Conservation (phyloP, 192 early-diverging fungal species). For the Backusella sp. region DNA sequence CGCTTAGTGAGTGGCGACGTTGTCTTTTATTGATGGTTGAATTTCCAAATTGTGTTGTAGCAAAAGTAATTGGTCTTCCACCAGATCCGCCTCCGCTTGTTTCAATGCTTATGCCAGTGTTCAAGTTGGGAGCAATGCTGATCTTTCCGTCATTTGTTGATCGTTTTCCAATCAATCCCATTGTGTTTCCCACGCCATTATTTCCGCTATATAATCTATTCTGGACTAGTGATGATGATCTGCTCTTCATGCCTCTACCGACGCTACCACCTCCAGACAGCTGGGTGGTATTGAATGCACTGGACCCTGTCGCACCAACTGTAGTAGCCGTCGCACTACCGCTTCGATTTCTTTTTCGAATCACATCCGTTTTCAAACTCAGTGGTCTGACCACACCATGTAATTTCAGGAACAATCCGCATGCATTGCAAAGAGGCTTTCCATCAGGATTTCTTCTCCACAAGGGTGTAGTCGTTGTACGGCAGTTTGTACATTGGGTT, state of each 20-base stretch:
- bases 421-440: conserved; percentile 90
- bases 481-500: conserved; percentile 75
- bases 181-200: not conserved
- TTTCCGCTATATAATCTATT: not conserved
- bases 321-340: not conserved
- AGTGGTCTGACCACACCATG: conserved; percentile 83
- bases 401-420: conserved; percentile 90
- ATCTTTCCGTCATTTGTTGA: conserved; percentile 1
- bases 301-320: not conserved
- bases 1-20: conserved; percentile 3
- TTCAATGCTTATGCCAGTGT: not conserved
- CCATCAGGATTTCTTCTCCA: conserved; percentile 88
- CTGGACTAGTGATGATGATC: not conserved
- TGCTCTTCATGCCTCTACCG: not conserved
- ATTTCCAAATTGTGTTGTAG: not conserved
- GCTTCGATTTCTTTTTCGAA: conserved; percentile 78
- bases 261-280: not conserved
- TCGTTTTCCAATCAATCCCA: not conserved
- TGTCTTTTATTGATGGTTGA: conserved; percentile 19
- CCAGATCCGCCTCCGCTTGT: conserved; percentile 12
- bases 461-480: conserved; percentile 78
- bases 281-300: not conserved
- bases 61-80: conserved; percentile 2
- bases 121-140: not conserved
- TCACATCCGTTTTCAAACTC: conserved; percentile 79